Conservation (phyloP, 768 basidiomycete species). For the Omphalotus guepiniiformis region DNA sequence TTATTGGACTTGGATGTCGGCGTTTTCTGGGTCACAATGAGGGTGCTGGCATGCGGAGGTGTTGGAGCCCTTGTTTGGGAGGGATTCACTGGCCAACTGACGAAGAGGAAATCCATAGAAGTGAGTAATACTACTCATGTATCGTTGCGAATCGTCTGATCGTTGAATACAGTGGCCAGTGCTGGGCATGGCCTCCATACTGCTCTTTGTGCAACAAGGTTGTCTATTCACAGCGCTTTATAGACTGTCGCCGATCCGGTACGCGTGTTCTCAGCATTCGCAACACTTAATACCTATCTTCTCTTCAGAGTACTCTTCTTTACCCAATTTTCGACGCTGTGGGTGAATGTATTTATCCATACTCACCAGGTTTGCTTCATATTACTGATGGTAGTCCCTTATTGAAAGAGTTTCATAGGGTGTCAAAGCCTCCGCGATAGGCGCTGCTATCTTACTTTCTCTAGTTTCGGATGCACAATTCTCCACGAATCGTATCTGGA, state of each 20-base stretch:
- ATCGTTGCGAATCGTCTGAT: slow-evolving; percentile 6
- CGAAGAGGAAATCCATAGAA: slow-evolving; percentile 55
- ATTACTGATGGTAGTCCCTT: not conserved
- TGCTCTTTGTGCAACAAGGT: slow-evolving; percentile 65
- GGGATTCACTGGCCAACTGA: slow-evolving; percentile 46
- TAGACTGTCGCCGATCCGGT: slow-evolving; percentile 66
- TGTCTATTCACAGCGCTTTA: slow-evolving; percentile 66
- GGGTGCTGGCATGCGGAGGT: slow-evolving; percentile 70
- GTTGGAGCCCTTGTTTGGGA: slow-evolving; percentile 62
- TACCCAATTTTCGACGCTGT: slow-evolving; percentile 64
- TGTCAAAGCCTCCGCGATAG: slow-evolving; percentile 44
- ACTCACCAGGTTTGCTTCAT: slow-evolving; percentile 40
- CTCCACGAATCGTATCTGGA: slow-evolving; percentile 35
- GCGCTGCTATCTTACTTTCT: slow-evolving; percentile 47
- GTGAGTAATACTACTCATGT: slow-evolving; percentile 31
- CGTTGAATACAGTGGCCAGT: slow-evolving; percentile 57
- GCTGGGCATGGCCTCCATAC: slow-evolving; percentile 59
- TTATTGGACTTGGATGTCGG: slow-evolving; percentile 63
- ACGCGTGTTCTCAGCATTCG: slow-evolving; percentile 16
- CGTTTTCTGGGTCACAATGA: slow-evolving; percentile 73
- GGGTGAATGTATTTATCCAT: slow-evolving; percentile 52
- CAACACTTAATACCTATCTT: slow-evolving; percentile 2
- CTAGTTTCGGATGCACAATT: slow-evolving; percentile 52
- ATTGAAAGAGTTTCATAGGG: slow-evolving; percentile 31
- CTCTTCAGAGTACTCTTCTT: slow-evolving; percentile 61